Conservation (phyloP, 805 yeast species). For the Ogataea ganodermae region DNA sequence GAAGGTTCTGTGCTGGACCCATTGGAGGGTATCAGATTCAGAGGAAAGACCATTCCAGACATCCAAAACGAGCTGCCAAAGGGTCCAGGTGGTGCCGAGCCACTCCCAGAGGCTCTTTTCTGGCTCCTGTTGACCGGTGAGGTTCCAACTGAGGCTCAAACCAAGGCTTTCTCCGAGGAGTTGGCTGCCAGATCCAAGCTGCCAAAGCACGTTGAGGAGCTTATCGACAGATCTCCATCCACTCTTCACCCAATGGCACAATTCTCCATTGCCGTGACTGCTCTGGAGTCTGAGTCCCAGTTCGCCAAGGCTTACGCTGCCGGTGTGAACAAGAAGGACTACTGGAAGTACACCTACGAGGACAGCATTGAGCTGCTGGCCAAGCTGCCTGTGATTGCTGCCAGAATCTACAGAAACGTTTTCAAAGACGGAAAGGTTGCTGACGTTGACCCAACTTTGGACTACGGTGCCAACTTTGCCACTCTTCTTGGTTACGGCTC, state of each 20-base stretch:
- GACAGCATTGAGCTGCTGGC: conserved; percentile 80
- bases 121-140: conserved; percentile 85
- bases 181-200: conserved; percentile 75
- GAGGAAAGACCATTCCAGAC: conserved; percentile 83
- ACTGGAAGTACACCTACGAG: conserved; percentile 83
- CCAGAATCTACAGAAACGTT: conserved; percentile 80
- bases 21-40: conserved; percentile 82
- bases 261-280: conserved; percentile 79
- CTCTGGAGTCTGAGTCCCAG: conserved; percentile 79
- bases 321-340: conserved; percentile 79
- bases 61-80: conserved; percentile 73
- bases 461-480: conserved; percentile 65
- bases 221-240: conserved; percentile 73
- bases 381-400: conserved; percentile 78
- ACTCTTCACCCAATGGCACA: conserved; percentile 89
- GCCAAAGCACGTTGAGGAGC: conserved; percentile 75
- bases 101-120: conserved; percentile 77
- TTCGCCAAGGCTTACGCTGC: conserved; percentile 83
- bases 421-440: conserved; percentile 78
- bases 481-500: conserved; percentile 60
- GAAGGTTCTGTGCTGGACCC: conserved; percentile 87
- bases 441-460: conserved; percentile 51
- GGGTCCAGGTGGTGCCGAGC: conserved; percentile 64
- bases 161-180: conserved; percentile 70
- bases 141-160: conserved; percentile 72